Conservation (phyloP, 148 eudicot genomes). For the Persicaria tinctoria region DNA sequence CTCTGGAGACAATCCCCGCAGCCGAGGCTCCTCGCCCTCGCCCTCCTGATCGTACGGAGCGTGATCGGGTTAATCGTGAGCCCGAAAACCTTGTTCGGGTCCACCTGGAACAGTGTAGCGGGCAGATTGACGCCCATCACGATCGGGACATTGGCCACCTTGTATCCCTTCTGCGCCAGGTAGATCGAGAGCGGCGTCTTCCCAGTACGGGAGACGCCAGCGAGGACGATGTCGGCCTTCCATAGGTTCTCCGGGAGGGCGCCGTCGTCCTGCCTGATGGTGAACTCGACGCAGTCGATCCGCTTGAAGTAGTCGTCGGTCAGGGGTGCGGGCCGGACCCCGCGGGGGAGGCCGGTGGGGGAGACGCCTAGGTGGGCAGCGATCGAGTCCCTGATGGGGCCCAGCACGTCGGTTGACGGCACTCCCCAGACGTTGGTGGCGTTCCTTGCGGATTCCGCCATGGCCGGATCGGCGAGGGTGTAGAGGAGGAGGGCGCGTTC, state of each 20-base stretch:
- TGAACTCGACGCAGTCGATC: slow-evolving; percentile 87
- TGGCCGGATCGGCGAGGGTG: slow-evolving; percentile 81
- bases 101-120: slow-evolving; percentile 52
- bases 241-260: slow-evolving; percentile 71
- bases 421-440: slow-evolving; percentile 76
- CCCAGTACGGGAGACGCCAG: slow-evolving; percentile 91
- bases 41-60: slow-evolving; percentile 66
- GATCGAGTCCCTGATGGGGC: slow-evolving; percentile 82
- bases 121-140: slow-evolving; percentile 67
- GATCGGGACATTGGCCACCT: slow-evolving; percentile 88
- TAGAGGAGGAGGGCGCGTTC: slow-evolving; percentile 75
- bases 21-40: slow-evolving; percentile 80
- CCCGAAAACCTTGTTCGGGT: slow-evolving; percentile 69
- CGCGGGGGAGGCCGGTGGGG: slow-evolving; percentile 86
- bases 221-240: slow-evolving; percentile 70
- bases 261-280: slow-evolving; percentile 95
- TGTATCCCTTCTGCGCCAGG: slow-evolving; percentile 83
- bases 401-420: slow-evolving; percentile 55
- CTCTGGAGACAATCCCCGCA: slow-evolving; percentile 34
- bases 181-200: slow-evolving; percentile 93
- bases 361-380: slow-evolving; percentile 80
- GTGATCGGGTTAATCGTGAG: slow-evolving; percentile 70
- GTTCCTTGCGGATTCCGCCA: slow-evolving; percentile 64
- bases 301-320: slow-evolving; percentile 72
- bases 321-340: slow-evolving; percentile 65